Percentiles rank a stretch among this genome's conserved stretches.
phyloP scores from a whole-genome alignment of 1,284 basidiomycete genomes.

The Sanghuangporus weigelae region DNA sequence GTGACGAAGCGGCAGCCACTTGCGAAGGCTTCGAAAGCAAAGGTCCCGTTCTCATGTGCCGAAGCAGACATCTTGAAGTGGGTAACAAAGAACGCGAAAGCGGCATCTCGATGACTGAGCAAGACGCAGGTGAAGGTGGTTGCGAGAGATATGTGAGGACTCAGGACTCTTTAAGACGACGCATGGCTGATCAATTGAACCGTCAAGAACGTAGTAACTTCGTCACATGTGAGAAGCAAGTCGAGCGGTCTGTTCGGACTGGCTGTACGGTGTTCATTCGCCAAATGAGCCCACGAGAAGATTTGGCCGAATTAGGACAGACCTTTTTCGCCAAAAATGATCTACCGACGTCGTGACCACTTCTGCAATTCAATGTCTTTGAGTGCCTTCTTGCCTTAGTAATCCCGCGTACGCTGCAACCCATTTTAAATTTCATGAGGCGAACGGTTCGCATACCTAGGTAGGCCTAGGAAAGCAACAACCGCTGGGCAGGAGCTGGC shows the following conservation, averaged over 20 bases:
- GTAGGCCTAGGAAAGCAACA: too few relatives aligned
- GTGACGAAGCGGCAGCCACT: not conserved
- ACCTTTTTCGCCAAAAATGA: not conserved
- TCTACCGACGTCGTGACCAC: not conserved
- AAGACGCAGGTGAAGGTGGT: not conserved
- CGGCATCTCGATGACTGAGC: not conserved
- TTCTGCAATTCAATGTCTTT: too few relatives aligned
- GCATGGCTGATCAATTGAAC: not conserved
- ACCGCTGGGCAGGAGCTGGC: too few relatives aligned
- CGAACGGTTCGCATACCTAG: too few relatives aligned
- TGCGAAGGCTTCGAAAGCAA: not conserved
- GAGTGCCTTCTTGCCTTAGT: too few relatives aligned
- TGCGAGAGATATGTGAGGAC: not conserved
- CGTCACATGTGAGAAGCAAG: not conserved
- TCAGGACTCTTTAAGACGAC: not conserved
- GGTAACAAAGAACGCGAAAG: not conserved
- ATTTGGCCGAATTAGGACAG: constrained; percentile 4
- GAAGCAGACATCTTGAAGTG: not conserved
- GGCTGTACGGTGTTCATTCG: not conserved
- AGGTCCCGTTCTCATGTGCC: not conserved
- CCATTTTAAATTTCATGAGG: too few relatives aligned
- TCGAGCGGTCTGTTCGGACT: not conserved
- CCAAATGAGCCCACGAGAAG: not conserved
- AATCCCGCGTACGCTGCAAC: too few relatives aligned
- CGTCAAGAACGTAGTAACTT: not conserved